Base-by-base conservation (phyloP, 495 filamentous ascomycete genomes). In the Sordaria brevicollis region DNA sequence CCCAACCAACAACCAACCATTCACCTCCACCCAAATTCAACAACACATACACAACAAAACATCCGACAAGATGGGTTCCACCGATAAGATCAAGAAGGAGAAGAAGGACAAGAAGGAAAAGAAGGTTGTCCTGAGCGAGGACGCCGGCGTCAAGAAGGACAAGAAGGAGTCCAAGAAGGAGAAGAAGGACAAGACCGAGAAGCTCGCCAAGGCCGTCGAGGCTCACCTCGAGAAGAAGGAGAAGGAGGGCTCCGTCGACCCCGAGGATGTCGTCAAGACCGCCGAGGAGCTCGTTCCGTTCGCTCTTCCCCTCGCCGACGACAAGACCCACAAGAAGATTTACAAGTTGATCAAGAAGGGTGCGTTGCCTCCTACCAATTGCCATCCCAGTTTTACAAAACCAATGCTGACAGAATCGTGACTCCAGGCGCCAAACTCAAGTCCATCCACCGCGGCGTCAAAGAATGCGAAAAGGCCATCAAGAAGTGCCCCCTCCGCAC, bases 401-500 rank as follows among this genome's bases (percentile, higher is more conserved):
- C 36, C 11, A 15, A 15, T 10, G n/a, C n/a, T n/a, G n/a, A n/a
- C n/a, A n/a, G n/a, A n/a, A n/a, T n/a, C n/a, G n/a, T n/a, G n/a
- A n/a, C n/a, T n/a, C 62, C 78, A 98, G 94, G 93, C 67, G 92
- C 93, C 70, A 97, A 96, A 82, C 87, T 91, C 83, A 95, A 93
- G 83, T 89, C 91, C 70, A 90, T 99, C 80, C 93, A 94, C 82
- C 94, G 96, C 76, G 95, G 95, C 81, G 94, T 98, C 49, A 98
- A 98, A 83, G 95, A 99, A 83, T 93, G 95, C 78, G 92, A 97
- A 83, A 99, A 99, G 85, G 88, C 93, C 25, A 90, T 99, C 75
- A 92, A 94, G 80, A 97, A 97, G 83, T 91, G 91, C 5, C 86
- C 92, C 68, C 80, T 87, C 81, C 76, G 76, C 68, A 81, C 86